Conservation (phyloP, 129 eudicot genomes). For the Chrysanthemum lavandulifolium region DNA sequence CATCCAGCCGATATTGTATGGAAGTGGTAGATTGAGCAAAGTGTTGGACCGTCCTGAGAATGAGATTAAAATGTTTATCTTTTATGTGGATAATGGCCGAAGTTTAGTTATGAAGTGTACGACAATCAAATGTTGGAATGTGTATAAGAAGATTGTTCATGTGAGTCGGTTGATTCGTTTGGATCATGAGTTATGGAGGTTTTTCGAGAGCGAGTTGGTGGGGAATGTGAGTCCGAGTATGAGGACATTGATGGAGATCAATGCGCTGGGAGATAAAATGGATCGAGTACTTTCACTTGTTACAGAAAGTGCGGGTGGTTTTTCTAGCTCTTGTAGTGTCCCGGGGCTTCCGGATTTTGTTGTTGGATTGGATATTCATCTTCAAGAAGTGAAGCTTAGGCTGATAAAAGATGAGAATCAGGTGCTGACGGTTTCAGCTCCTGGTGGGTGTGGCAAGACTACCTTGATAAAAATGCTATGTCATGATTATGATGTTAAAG, state of each 20-base stretch:
- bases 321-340: slow-evolving; percentile 28
- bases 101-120: slow-evolving; percentile 24
- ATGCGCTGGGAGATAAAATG: slow-evolving; percentile 11
- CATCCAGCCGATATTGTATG: slow-evolving; percentile 14
- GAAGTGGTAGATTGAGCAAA: slow-evolving; percentile 9
- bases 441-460: slow-evolving; percentile 52
- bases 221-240: slow-evolving; percentile 10
- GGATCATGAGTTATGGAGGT: slow-evolving; percentile 19
- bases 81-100: slow-evolving; percentile 7
- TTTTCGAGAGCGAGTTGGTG: slow-evolving; percentile 16
- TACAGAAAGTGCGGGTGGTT: slow-evolving; percentile 20
- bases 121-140: slow-evolving; percentile 28
- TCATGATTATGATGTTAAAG: slow-evolving; percentile 42
- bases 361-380: slow-evolving; percentile 35
- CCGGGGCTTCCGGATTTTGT: slow-evolving; percentile 33
- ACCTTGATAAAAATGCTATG: slow-evolving; percentile 49
- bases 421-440: slow-evolving; percentile 42
- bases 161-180: slow-evolving; percentile 14
- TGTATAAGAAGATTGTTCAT: slow-evolving; percentile 20
- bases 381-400: slow-evolving; percentile 30
- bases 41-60: slow-evolving; percentile 21
- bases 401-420: slow-evolving; percentile 23
- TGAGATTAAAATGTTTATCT: slow-evolving; percentile 19
- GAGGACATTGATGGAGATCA: slow-evolving; percentile 16
- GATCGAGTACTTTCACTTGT: slow-evolving; percentile 23